phyloP scores from a whole-genome alignment of 208 protist genomes.

The Baffinella frigidus region DNA sequence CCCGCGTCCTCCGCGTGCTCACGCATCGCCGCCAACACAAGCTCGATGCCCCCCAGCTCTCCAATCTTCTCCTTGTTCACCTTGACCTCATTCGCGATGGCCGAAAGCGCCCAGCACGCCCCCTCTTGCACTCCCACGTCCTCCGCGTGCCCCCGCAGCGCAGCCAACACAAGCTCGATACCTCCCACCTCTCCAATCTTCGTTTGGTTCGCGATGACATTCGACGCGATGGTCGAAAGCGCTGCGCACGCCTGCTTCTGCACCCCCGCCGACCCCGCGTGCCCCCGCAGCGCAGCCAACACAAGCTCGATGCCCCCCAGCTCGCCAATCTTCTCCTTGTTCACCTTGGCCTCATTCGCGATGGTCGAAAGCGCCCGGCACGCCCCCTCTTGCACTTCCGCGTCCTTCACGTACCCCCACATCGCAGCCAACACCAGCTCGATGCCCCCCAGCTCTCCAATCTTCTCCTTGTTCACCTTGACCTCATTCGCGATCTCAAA shows the following conservation, averaged over 20 bases:
- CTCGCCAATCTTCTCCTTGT: no score
- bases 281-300: background rate
- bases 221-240: no score
- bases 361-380: slow-evolving; percentile 35
- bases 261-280: background rate
- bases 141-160: background rate
- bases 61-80: background rate
- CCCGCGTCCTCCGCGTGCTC: background rate
- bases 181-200: background rate
- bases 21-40: background rate
- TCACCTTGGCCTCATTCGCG: background rate
- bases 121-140: slow-evolving; percentile 24
- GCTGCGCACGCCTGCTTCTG: slow-evolving; percentile 40
- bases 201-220: no score
- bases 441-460: background rate
- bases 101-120: background rate
- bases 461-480: no score
- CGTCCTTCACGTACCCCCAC: background rate
- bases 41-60: background rate
- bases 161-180: background rate
- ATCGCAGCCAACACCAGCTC: background rate
- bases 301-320: no score
- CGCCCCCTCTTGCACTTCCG: slow-evolving; percentile 37
- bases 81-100: background rate
- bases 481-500: background rate